Percentiles rank a stretch among this genome's conserved stretches.
Evolutionary conservation across 768 basidiomycete species (phyloP).

Genomic region (Lanmaoa pseudosensibilis): DNA sequence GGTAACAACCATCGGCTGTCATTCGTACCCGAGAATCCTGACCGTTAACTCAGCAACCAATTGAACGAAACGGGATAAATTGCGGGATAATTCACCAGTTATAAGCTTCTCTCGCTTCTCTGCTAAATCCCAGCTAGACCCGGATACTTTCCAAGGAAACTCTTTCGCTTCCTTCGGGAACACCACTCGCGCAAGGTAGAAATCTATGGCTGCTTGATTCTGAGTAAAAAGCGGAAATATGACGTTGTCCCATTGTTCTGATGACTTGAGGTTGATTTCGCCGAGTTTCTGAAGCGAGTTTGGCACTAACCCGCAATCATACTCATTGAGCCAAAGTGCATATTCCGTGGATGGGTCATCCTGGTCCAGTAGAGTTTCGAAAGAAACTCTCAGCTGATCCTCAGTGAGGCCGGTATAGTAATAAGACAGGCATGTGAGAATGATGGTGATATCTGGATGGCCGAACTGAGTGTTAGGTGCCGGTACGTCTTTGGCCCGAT

Average conservation of each 20-base stretch:
- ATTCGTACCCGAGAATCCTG: slow-evolving; percentile 42
- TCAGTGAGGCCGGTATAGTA: slow-evolving; percentile 23
- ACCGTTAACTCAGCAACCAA: background rate
- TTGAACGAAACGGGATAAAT: too few relatives aligned
- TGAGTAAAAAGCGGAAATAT: background rate
- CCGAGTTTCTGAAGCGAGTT: background rate
- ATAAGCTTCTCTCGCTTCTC: slow-evolving; percentile 10
- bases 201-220: slow-evolving; percentile 4
- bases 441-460: slow-evolving; percentile 36
- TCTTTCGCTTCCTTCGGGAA: slow-evolving; percentile 36
- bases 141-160: slow-evolving; percentile 30
- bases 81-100: slow-evolving; percentile 1
- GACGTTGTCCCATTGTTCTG: slow-evolving; percentile 3
- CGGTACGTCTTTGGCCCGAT: slow-evolving; percentile 37
- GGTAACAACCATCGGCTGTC: slow-evolving; percentile 39
- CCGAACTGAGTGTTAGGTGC: slow-evolving; percentile 33
- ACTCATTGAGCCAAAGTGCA: background rate
- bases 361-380: slow-evolving; percentile 1
- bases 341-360: slow-evolving; percentile 5
- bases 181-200: slow-evolving; percentile 30
- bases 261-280: slow-evolving; percentile 3
- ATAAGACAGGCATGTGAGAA: slow-evolving; percentile 34
- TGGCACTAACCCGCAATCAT: background rate
- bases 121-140: slow-evolving; percentile 39
- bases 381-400: background rate